phyloP scores from a whole-genome alignment of 192 early-diverging fungal species.

The Linnemannia elongata region DNA sequence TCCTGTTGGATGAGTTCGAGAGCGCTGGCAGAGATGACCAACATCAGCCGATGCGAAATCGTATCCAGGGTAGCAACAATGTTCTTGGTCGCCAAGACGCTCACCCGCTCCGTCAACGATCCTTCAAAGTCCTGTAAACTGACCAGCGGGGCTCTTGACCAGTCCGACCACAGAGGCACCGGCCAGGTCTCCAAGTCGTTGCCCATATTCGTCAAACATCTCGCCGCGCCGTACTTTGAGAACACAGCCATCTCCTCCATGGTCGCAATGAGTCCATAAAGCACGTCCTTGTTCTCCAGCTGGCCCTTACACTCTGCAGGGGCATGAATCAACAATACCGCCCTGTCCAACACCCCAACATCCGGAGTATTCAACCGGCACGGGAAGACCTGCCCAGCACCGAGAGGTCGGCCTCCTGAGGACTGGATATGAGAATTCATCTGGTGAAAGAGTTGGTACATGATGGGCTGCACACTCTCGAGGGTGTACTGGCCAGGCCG shows the following conservation, averaged over 20 bases:
- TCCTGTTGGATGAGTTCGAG: slow-evolving; percentile 42
- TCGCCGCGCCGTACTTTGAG: slow-evolving; percentile 46
- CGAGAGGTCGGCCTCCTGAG: slow-evolving; percentile 26
- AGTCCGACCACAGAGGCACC: slow-evolving; percentile 50
- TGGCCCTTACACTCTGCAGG: slow-evolving; percentile 43
- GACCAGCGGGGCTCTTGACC: slow-evolving; percentile 41
- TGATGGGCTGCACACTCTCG: slow-evolving; percentile 39
- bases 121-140: slow-evolving; percentile 29
- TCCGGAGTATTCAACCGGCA: slow-evolving; percentile 41
- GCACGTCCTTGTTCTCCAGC: slow-evolving; percentile 46
- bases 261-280: slow-evolving; percentile 49
- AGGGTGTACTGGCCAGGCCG: slow-evolving; percentile 39
- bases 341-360: slow-evolving; percentile 21
- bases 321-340: slow-evolving; percentile 39
- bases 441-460: slow-evolving; percentile 43
- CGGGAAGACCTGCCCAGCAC: slow-evolving; percentile 39
- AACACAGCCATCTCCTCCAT: slow-evolving; percentile 48
- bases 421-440: slow-evolving; percentile 39
- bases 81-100: slow-evolving; percentile 33
- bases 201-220: slow-evolving; percentile 52
- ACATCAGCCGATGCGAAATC: slow-evolving; percentile 36
- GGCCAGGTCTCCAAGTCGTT: slow-evolving; percentile 54
- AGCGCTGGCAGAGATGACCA: slow-evolving; percentile 35
- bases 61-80: slow-evolving; percentile 51
- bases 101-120: slow-evolving; percentile 36